Base-by-base conservation (phyloP, 2,329 filamentous ascomycete species). In the Teratosphaeria zuluensis region DNA sequence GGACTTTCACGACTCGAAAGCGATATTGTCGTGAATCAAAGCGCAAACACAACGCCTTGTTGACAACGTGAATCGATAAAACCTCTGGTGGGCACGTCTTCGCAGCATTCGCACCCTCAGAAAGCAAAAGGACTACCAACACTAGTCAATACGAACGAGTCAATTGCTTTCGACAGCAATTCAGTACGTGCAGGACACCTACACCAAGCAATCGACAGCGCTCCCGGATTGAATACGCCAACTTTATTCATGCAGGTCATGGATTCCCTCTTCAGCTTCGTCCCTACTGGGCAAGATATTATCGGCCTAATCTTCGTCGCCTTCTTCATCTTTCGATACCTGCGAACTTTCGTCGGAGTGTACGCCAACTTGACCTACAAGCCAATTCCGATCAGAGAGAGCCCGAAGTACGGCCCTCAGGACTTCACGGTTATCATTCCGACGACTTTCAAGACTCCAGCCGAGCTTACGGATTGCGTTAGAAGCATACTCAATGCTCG, bases 361-460 rank as follows among this genome's bases (percentile, higher is more conserved):
- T 62, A 59, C 58, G 64, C 68, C 11, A 70, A 65, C 56, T 19
- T 59, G 55, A 62, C 60, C 12, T 70, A 66, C 64, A 66, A 67
- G 54, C 61, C 69, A 4, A 65, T 64, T n/a, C 64, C 64, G 1
- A 55, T 70, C 21, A 51, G 59, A 1, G 55, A 58, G 1, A 64
- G 63, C 3, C 71, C 71, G 7, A 64, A 42, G 6, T 72, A 63
- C 62, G 64, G 53, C 11, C 56, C 63, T 3, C 35, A 58, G 12
- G 68, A 73, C 59, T 68, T 66, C 24, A 68, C 69, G 1, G 67
- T 73, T 52, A 59, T 73, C 31, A 62, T 73, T 19, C 71, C 71
- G 1, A 73, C 71, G 0, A 70, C 69, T 1, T 73, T 71, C 63
- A 68, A 68, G 58, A 63, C 60, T 6, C 65, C 67, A 2, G 51